phyloP scores from a whole-genome alignment of 345 rosid genomes.

The Linum usitatissimum region DNA sequence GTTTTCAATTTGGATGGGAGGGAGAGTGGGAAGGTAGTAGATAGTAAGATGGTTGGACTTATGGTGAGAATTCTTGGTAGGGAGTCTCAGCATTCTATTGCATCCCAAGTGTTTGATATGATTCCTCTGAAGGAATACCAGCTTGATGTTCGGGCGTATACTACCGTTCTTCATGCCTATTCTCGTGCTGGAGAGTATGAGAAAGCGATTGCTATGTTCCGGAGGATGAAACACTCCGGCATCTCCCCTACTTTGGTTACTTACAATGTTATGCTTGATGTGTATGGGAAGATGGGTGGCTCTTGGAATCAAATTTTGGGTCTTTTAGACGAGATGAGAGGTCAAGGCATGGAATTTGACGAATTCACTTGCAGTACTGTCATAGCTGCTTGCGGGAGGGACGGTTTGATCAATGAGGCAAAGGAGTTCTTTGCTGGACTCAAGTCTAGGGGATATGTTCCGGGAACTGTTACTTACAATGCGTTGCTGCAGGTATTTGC shows the following conservation, averaged over 20 bases:
- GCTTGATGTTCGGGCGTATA: conserved; percentile 68
- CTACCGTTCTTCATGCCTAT: conserved; percentile 57
- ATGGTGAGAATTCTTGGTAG: conserved; percentile 66
- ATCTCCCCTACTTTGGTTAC: conserved; percentile 72
- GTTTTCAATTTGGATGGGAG: conserved; percentile 22
- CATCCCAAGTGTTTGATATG: conserved; percentile 55
- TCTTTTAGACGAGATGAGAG: conserved; percentile 61
- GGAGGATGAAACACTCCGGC: conserved; percentile 58
- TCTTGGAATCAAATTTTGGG: conserved; percentile 56
- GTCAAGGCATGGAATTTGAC: conserved; percentile 46
- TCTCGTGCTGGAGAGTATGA: conserved; percentile 53
- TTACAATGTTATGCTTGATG: conserved; percentile 84
- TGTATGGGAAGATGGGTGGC: conserved; percentile 78
- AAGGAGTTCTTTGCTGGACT: conserved; percentile 56
- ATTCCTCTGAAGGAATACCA: conserved; percentile 45
- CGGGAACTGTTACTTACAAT: conserved; percentile 74
- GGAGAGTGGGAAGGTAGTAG: conserved; percentile 32
- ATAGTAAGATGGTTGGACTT: conserved; percentile 42
- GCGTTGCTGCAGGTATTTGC: conserved; percentile 68
- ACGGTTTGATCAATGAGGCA: conserved; percentile 66
- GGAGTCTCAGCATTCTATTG: conserved; percentile 59
- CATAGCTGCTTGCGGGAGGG: conserved; percentile 79
- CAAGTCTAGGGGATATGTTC: conserved; percentile 57
- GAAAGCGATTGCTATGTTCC: conserved; percentile 49
- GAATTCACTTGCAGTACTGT: conserved; percentile 93